phyloP scores from a whole-genome alignment of 169 alveolate species.

The Theileria equi region DNA sequence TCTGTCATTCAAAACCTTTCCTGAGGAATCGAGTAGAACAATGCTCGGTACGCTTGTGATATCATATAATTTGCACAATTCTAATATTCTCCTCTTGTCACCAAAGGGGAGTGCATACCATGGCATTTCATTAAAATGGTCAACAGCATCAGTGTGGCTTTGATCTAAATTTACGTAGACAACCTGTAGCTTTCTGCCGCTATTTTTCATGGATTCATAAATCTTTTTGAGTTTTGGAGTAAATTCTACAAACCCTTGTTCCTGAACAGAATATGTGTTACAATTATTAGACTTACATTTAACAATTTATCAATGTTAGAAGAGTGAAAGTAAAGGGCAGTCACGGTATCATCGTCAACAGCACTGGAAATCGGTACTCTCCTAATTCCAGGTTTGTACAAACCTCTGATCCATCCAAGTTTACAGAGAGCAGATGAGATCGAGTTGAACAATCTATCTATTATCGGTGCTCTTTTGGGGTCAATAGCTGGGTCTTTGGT shows the following conservation, averaged over 20 bases:
- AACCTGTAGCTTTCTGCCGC: conserved; percentile 52
- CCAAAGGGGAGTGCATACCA: conserved; percentile 66
- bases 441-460: conserved; percentile 10
- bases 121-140: conserved; percentile 49
- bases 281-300: conserved; percentile 10
- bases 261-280: conserved; percentile 4
- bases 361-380: conserved; percentile 53
- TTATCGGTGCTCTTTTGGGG: not conserved
- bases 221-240: conserved; percentile 15
- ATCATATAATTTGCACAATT: conserved; percentile 38
- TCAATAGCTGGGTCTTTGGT: conserved; percentile 17
- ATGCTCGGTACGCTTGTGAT: conserved; percentile 52
- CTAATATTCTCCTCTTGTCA: conserved; percentile 25
- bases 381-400: conserved; percentile 36
- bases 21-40: conserved; percentile 54
- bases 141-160: conserved; percentile 26
- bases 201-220: conserved; percentile 43
- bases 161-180: conserved; percentile 44
- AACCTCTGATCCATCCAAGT: conserved; percentile 41
- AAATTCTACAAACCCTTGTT: conserved; percentile 29
- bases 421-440: conserved; percentile 21
- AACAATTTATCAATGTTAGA: conserved; percentile 19
- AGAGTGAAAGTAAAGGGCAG: conserved; percentile 54
- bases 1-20: conserved; percentile 51
- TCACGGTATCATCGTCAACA: conserved; percentile 53